Conservation (phyloP, 305 asterid species). For the Fraxinus xanthoxyloides region DNA sequence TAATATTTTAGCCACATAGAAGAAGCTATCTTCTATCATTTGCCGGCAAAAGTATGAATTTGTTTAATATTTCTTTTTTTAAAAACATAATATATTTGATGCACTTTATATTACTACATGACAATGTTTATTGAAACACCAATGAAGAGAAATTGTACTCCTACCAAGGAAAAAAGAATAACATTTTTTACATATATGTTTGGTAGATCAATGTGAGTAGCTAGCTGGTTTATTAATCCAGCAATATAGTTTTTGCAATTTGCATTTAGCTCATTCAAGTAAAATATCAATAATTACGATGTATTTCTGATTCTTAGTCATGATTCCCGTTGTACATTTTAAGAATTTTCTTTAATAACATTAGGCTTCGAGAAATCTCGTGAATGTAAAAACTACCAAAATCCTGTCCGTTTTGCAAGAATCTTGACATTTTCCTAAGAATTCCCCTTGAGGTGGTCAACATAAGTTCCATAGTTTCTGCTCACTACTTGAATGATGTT, state of each 20-base stretch:
- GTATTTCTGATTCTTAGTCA: background rate
- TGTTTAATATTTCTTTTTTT: background rate
- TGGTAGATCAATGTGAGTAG: constrained; percentile 1
- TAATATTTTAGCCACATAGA: background rate
- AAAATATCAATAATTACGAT: background rate
- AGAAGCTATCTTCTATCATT: background rate
- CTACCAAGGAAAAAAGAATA: background rate
- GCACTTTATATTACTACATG: background rate
- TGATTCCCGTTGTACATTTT: background rate
- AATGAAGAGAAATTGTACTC: background rate
- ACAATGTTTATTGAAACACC: background rate
- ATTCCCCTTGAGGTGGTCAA: background rate
- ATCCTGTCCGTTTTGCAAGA: background rate
- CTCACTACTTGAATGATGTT: background rate
- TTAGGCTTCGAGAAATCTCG: background rate
- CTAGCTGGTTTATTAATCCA: background rate
- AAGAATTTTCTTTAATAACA: background rate
- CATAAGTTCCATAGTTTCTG: background rate
- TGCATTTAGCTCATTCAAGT: background rate
- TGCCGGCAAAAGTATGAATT: background rate
- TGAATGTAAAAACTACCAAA: background rate
- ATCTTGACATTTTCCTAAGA: background rate
- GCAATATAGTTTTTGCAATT: background rate
- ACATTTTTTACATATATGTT: background rate
- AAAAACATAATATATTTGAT: no score